Percentiles rank a stretch among this genome's conserved stretches.
phyloP scores from a whole-genome alignment of 164 flowering plant genomes.

The Nymphaea colorata region DNA sequence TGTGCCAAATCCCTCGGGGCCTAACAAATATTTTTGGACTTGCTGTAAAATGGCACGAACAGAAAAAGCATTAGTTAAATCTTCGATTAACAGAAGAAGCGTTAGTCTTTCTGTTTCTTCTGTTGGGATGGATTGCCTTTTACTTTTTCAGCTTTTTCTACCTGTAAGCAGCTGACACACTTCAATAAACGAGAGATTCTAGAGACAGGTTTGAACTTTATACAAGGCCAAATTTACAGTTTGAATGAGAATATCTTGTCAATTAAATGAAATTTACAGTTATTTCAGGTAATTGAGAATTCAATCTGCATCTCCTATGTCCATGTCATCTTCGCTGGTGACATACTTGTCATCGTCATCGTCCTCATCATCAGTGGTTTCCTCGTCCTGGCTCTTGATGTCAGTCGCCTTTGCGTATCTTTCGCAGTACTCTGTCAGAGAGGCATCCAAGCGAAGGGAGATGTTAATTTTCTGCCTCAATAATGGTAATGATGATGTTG shows the following conservation, averaged over 20 bases:
- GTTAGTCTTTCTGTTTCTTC: too few relatives aligned
- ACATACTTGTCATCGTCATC: conserved; percentile 12
- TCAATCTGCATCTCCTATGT: background rate
- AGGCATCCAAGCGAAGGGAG: background rate
- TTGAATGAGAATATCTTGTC: background rate
- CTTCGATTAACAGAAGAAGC: too few relatives aligned
- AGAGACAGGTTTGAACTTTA: background rate
- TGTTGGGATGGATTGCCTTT: background rate
- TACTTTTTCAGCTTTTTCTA: background rate
- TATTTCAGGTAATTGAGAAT: background rate
- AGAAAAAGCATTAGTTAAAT: too few relatives aligned
- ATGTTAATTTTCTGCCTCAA: background rate
- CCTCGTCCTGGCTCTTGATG: conserved; percentile 34
- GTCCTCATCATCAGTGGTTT: conserved; percentile 22
- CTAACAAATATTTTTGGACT: too few relatives aligned
- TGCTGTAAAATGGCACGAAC: too few relatives aligned
- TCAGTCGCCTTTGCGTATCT: conserved; percentile 40
- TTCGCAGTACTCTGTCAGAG: conserved; percentile 38
- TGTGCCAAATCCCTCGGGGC: too few relatives aligned
- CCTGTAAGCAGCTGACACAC: background rate
- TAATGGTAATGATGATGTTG: background rate
- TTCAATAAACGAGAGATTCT: background rate
- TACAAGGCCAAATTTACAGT: background rate
- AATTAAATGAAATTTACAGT: background rate
- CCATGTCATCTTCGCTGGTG: background rate